Conservation (phyloP, 192 early-diverging fungal genomes). For the Martensiomyces pterosporus region DNA sequence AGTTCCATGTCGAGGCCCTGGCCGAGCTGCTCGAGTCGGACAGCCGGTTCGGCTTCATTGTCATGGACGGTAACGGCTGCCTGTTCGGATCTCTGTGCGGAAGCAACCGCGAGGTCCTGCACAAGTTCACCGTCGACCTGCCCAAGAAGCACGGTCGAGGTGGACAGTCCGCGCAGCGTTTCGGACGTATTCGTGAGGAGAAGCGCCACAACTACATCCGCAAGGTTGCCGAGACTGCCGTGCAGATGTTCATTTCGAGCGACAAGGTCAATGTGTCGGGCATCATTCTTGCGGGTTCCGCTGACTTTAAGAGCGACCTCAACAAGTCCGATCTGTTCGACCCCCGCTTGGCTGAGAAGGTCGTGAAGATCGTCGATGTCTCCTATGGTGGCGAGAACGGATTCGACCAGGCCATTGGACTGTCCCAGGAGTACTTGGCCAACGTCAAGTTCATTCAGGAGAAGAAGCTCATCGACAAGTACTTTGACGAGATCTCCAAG, state of each 20-base stretch:
- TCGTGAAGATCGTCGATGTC: conserved; percentile 94
- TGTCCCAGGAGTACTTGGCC: conserved; percentile 83
- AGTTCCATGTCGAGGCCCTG: conserved; percentile 96
- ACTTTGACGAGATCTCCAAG: conserved; percentile 96
- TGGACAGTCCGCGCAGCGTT: conserved; percentile 99
- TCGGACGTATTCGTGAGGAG: conserved; percentile 97
- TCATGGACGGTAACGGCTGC: conserved; percentile 98
- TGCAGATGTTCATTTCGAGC: conserved; percentile 91
- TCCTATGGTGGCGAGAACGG: conserved; percentile 99
- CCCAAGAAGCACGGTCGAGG: conserved; percentile 99
- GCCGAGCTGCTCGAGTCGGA: conserved; percentile 89
- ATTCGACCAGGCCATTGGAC: conserved; percentile 96
- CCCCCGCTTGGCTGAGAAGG: conserved; percentile 79
- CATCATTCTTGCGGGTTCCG: conserved; percentile 93
- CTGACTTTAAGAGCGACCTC: conserved; percentile 98
- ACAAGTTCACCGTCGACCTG: conserved; percentile 93
- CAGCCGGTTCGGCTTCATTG: conserved; percentile 95
- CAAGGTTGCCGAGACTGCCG: conserved; percentile 96
- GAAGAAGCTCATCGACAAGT: conserved; percentile 92
- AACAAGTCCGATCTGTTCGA: conserved; percentile 95
- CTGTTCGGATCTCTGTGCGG: conserved; percentile 94
- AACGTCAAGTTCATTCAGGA: conserved; percentile 99
- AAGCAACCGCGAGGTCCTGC: conserved; percentile 88
- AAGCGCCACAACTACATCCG: conserved; percentile 99
- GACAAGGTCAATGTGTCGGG: conserved; percentile 72